Base-by-base conservation (phyloP, 768 basidiomycete species). In the Suillus bovinus region DNA sequence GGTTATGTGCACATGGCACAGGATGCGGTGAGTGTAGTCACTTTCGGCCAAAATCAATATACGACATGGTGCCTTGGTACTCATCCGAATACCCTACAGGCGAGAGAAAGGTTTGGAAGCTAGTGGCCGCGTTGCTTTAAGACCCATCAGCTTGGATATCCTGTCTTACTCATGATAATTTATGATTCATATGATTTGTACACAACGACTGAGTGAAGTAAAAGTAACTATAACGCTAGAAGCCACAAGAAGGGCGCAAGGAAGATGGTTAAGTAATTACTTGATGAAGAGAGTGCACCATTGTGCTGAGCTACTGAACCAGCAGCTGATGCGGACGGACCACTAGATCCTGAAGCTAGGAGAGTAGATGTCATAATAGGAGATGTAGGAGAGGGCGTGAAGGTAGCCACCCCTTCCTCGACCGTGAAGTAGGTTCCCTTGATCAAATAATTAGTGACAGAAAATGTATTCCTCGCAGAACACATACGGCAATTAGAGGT, bases 341-440 rank as follows among this genome's bases (percentile, higher is more conserved):
- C 8, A 29, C 42, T 14, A 20, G 38, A 7, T 63, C 39, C 72
- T 64, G 70, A 61, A 59, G 73, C 68, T 38, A 74, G 59, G 29
- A 73, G 52, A 20, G 71, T 73, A 64, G 74, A 73, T 13, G 74
- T 59, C 1, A 63, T 54, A 73, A 62, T 16, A 71, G 33, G 42
- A 33, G 20, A 52, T 6, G 91, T 93, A 24, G 84, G 67, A 49
- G 82, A 76, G 50, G 85, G 70, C 34, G 83, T 77, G 46, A 69
- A 76, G 24, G 84, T 86, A 14, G 84, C 79, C 5, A 80, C 79
- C 29, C 91, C 91, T 67, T 85, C 83, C 74, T 91, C 84, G 67
- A 91, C 92, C 5, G 81, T 83, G 68, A 91, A 83, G 78, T 92
- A 94, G 64, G 79, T 88, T 50, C 78, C 88, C 88, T 89, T 63